Percentiles rank a stretch among this genome's conserved stretches.
Evolutionary conservation across 306 rosid species (phyloP).

Genomic region (Acacia melanoxylon): DNA sequence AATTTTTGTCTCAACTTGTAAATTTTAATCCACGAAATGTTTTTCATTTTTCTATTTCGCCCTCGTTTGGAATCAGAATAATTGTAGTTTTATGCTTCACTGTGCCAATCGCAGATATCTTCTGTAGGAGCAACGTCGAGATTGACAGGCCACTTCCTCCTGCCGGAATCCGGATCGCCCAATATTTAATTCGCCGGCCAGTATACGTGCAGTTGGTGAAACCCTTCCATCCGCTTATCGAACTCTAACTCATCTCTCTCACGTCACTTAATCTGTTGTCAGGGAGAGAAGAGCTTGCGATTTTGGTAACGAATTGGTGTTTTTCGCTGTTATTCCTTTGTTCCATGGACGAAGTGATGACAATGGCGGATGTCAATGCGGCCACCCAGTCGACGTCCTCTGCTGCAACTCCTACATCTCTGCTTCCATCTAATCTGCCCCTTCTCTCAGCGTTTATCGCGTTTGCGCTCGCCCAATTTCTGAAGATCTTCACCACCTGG

Average conservation of each 20-base stretch:
- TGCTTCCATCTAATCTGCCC: slow-evolving; percentile 56
- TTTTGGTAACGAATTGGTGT: neutral
- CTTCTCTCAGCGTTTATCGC: slow-evolving; percentile 70
- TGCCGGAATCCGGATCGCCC: neutral
- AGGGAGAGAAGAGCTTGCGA: neutral
- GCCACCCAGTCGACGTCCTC: slow-evolving; percentile 39
- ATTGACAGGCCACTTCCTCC: neutral
- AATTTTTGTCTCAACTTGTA: neutral
- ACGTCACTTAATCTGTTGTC: neutral
- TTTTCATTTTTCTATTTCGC: neutral
- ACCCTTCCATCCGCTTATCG: neutral
- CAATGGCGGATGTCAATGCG: slow-evolving; percentile 52
- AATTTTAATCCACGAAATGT: neutral
- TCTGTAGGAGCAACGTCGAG: neutral
- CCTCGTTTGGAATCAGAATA: neutral
- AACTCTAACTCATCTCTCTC: neutral
- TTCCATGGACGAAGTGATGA: slow-evolving; percentile 55
- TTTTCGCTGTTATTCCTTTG: neutral
- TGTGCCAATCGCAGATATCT: neutral
- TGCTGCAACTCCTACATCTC: neutral
- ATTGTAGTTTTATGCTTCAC: neutral
- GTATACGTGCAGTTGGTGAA: neutral
- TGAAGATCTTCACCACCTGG: slow-evolving; percentile 97
- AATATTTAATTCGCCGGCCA: neutral
- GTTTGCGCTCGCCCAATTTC: slow-evolving; percentile 81